Evolutionary conservation across 345 rosid species (phyloP).

Genomic region (Syzygium grande): DNA sequence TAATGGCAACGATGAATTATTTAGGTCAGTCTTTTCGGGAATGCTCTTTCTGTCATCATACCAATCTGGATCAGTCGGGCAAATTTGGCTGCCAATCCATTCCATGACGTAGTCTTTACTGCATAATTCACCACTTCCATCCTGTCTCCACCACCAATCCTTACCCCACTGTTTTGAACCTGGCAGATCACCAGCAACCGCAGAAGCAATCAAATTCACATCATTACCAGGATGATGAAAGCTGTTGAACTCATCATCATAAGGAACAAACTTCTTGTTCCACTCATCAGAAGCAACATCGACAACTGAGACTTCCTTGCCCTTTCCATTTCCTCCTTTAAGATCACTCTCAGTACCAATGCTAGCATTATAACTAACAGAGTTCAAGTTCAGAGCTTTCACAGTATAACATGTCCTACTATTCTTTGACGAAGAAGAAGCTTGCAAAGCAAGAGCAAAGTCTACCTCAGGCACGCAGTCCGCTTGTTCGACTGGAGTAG

Average conservation of each 20-base stretch:
- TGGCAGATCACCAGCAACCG: conserved; percentile 30
- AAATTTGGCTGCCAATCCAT: conserved; percentile 97
- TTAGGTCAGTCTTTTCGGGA: conserved; percentile 35
- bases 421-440: conserved; percentile 79
- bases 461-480: conserved; percentile 63
- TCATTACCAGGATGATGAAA: conserved; percentile 41
- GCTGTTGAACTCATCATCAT: conserved; percentile 41
- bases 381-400: conserved; percentile 45
- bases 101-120: conserved; percentile 94
- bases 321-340: conserved; percentile 34
- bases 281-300: conserved; percentile 52
- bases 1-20: conserved; percentile 18
- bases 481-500: conserved; percentile 28
- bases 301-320: conserved; percentile 56
- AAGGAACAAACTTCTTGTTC: conserved; percentile 46
- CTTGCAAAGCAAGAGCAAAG: conserved; percentile 89
- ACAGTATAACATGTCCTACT: conserved; percentile 49
- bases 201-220: conserved; percentile 33
- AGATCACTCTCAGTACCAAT: conserved; percentile 30
- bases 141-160: conserved; percentile 99
- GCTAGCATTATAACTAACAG: conserved; percentile 31
- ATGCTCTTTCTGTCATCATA: conserved; percentile 54
- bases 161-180: conserved; percentile 83
- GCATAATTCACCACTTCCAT: conserved; percentile 83
- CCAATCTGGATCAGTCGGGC: conserved; percentile 71